Evolutionary conservation across 371 early-diverging fungal species (phyloP), one percentile per base, ranked within the genome.

Genomic region (Basidiobolus meristosporus): DNA sequence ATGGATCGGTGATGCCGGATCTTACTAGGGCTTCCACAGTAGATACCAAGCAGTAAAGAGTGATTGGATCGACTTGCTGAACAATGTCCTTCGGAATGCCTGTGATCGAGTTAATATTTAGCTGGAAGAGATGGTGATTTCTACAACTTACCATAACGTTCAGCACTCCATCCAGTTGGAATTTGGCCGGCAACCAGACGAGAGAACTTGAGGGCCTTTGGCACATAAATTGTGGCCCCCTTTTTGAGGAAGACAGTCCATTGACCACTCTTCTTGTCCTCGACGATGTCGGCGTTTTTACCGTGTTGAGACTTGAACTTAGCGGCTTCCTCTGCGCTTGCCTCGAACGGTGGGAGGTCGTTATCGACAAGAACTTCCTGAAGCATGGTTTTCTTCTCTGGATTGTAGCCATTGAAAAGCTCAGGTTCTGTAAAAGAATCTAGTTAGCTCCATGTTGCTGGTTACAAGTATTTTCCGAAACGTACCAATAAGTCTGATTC

Each of bases 141-240:
- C 5, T 5, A 5, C 9, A 26, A 9, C 26, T 26, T 26, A 58
- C 93, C 93, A 58, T 85, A 93, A 42, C 89, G 82, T 39, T 69
- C 60, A 43, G 91, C 85, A 40, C 78, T 69, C 95, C 95, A 93
- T 41, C 95, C 95, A 41, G 90, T 84, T 23, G 95, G 95, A 41
- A 91, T 73, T 53, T 89, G 92, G 43, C 87, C 92, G 45, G 91
- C 92, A 37, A 93, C 95, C 32, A 90, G 71, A 26, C 95, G 82
- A 57, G 90, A 87, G 50, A 87, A 85, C 39, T 76, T 72, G 41
- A 93, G 78, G 3, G 95, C 90, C 73, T 90, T 93, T 55, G 95
- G 95, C 31, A 93, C 68, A 54, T 71, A 82, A 42, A 95, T 54
- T 38, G 75, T 79, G 34, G 92, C 81, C 41, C 92, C 91, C 69